phyloP scores from a whole-genome alignment of 2,329 filamentous ascomycete genomes.

The Colletotrichum truncatum region DNA sequence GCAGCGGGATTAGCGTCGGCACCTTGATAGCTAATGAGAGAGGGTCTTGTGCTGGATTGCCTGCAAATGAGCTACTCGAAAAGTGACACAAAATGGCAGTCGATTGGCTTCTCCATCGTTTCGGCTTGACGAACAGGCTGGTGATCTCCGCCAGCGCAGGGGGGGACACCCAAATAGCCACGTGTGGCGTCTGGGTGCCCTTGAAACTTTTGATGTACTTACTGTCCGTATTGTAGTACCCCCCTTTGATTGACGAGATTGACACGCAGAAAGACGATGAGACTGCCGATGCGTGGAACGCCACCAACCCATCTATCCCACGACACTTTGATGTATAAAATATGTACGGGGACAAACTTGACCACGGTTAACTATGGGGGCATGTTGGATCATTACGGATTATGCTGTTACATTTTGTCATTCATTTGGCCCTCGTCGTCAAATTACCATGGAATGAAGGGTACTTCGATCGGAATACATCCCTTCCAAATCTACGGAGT shows the following conservation, averaged over 20 bases:
- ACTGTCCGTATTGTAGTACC: background rate
- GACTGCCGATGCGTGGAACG: background rate
- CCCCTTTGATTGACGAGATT: background rate
- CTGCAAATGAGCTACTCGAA: background rate
- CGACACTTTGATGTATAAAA: background rate
- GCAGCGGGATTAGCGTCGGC: conserved; percentile 8
- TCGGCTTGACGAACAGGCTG: conserved; percentile 12
- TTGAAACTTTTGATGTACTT: background rate
- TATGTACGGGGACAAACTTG: background rate
- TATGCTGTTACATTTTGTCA: no score
- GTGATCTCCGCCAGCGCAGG: conserved; percentile 6
- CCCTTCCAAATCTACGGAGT: no score
- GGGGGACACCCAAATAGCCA: no score
- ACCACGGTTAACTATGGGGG: background rate
- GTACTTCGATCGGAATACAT: no score
- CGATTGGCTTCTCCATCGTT: background rate
- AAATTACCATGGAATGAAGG: no score
- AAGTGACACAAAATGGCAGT: conserved; percentile 1
- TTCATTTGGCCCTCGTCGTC: no score
- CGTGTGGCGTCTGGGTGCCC: background rate
- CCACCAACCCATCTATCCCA: background rate
- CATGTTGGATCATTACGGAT: no score
- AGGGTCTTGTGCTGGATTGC: background rate
- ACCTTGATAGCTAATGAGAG: conserved; percentile 12
- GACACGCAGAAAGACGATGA: background rate